Evolutionary conservation across 805 yeast species (phyloP).

Genomic region (Candida glaebosa): DNA sequence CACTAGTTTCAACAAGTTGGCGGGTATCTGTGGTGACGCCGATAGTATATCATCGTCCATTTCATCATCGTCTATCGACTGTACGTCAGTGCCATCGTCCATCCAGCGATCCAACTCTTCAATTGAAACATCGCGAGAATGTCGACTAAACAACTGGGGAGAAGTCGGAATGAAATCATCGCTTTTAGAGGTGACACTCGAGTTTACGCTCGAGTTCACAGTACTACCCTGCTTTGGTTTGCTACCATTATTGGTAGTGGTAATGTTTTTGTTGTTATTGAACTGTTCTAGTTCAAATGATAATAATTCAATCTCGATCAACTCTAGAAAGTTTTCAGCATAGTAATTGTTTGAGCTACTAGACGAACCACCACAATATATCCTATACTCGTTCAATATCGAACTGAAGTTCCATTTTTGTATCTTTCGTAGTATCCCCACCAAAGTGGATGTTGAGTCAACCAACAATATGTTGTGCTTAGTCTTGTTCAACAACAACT

Average conservation of each 20-base stretch:
- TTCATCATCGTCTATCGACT: slow-evolving; percentile 37
- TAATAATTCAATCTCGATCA: slow-evolving; percentile 54
- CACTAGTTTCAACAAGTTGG: slow-evolving; percentile 51
- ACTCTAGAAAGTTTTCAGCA: slow-evolving; percentile 79
- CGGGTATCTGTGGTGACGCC: slow-evolving; percentile 70
- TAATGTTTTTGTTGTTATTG: slow-evolving; percentile 15
- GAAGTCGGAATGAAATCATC: not conserved
- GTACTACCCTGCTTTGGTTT: slow-evolving; percentile 1
- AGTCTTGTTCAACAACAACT: slow-evolving; percentile 56
- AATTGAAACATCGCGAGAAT: slow-evolving; percentile 8
- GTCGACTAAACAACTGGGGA: slow-evolving; percentile 4
- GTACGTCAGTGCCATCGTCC: slow-evolving; percentile 21
- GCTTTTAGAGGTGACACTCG: slow-evolving; percentile 7
- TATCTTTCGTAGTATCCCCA: slow-evolving; percentile 76
- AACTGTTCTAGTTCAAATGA: slow-evolving; percentile 37
- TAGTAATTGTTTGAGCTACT: slow-evolving; percentile 64
- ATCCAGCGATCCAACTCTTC: slow-evolving; percentile 13
- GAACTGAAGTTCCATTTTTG: slow-evolving; percentile 89
- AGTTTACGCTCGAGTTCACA: not conserved
- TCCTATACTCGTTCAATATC: slow-evolving; percentile 78
- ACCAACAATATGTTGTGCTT: slow-evolving; percentile 70
- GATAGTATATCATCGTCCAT: slow-evolving; percentile 46
- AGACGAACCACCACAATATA: slow-evolving; percentile 50
- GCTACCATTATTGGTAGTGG: slow-evolving; percentile 9
- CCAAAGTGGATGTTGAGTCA: slow-evolving; percentile 74